phyloP scores from a whole-genome alignment of 2,329 filamentous ascomycete genomes.

The Colletotrichum eleusines region DNA sequence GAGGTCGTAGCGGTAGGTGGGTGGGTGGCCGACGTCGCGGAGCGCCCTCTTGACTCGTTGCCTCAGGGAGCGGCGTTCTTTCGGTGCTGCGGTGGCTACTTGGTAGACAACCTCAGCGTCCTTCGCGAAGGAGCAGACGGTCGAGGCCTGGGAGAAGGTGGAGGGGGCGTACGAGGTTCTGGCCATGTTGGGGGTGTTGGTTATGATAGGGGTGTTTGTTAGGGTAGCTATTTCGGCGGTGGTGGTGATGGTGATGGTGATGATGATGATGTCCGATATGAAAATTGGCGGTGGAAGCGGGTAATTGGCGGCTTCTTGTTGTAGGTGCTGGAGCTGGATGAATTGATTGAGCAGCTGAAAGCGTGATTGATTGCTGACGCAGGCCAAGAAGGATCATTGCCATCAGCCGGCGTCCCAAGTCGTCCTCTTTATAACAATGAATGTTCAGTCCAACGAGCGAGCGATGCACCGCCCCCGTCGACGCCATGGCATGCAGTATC shows the following conservation, averaged over 20 bases:
- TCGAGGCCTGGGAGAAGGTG: slow-evolving; percentile 35
- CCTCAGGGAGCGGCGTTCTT: slow-evolving; percentile 27
- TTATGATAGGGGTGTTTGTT: background rate
- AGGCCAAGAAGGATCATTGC: slow-evolving; percentile 12
- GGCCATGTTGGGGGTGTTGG: slow-evolving; percentile 18
- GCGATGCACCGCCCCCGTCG: slow-evolving; percentile 28
- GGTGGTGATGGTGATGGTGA: background rate
- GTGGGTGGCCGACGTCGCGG: slow-evolving; percentile 33
- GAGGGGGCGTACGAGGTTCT: slow-evolving; percentile 23
- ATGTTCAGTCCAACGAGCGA: slow-evolving; percentile 11
- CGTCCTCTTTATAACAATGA: slow-evolving; percentile 21
- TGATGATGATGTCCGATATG: background rate
- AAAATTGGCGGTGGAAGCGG: background rate
- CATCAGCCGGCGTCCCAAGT: background rate
- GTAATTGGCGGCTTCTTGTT: no score
- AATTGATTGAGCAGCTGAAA: slow-evolving; percentile 7
- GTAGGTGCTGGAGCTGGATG: background rate
- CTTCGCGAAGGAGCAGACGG: slow-evolving; percentile 36
- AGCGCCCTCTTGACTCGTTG: slow-evolving; percentile 33
- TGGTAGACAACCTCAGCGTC: slow-evolving; percentile 3
- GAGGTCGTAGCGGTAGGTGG: slow-evolving; percentile 38
- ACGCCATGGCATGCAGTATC: slow-evolving; percentile 21
- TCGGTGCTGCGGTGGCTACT: background rate
- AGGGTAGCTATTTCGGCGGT: background rate
- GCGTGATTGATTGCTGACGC: slow-evolving; percentile 31